These are phyloP conservation scores for Telopea speciosissima DNA, from an alignment of 177 flowering plant genomes.

Conservation along the genomic window DNA sequence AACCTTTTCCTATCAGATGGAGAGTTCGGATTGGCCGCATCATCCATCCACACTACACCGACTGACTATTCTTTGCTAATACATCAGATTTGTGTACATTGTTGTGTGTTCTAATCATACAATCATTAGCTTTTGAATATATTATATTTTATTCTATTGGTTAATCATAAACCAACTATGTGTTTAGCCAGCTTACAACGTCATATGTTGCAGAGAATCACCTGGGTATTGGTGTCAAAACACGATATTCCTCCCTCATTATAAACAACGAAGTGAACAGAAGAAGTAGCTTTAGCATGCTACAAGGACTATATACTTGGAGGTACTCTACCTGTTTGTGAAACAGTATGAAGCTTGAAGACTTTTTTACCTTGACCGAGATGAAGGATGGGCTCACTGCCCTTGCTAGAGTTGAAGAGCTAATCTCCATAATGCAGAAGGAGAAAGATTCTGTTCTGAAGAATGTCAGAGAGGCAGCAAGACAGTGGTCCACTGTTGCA, in stretches of 20 bases:
- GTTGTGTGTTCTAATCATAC: background rate
- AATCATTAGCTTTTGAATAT: too few species aligned
- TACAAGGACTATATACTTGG: conserved; percentile 18
- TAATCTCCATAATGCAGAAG: conserved; percentile 60
- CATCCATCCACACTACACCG: background rate
- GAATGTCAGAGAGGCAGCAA: conserved; percentile 55
- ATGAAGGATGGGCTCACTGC: conserved; percentile 79
- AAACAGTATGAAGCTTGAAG: conserved; percentile 69
- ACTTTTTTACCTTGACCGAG: conserved; percentile 82
- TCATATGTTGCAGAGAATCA: conserved; percentile 1
- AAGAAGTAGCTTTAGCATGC: conserved; percentile 5
- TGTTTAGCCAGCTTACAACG: background rate
- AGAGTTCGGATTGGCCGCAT: background rate
- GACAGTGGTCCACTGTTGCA: conserved; percentile 88
- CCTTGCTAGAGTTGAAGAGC: conserved; percentile 72
- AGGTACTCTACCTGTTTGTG: conserved; percentile 18
- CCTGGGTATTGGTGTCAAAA: background rate
- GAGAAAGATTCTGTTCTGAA: conserved; percentile 45
- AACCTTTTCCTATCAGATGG: background rate
- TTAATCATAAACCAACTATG: background rate
- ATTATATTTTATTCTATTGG: background rate
- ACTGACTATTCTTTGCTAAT: background rate
- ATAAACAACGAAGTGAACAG: too few species aligned
- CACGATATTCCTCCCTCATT: background rate
- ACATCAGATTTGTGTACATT: background rate